Base-by-base conservation (phyloP, 257 asterid species). In the Cruciata laevipes region DNA sequence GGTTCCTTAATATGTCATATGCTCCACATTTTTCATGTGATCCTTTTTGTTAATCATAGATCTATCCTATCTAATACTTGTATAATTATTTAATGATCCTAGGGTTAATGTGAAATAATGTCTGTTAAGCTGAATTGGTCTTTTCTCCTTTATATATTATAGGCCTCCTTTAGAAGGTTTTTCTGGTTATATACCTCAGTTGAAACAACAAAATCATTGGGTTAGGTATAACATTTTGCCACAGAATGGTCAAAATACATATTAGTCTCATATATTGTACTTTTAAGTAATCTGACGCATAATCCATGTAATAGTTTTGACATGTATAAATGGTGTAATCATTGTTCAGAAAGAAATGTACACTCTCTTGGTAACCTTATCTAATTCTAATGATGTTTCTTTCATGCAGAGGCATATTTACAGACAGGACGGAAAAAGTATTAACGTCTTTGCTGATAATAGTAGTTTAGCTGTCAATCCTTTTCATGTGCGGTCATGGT, bases 381-480 rank as follows among this genome's bases (percentile, higher is more conserved):
- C 53, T 32, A 14, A 64, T 57, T 37, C 10, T 65, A 65, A 72
- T 52, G 16, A 12, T 12, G 60, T 69, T 67, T 51, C 55, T 67
- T 69, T 30, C 53, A 33, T 71, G 73, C 95, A 92, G 96, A 86
- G 95, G 76, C 95, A 86, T 76, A 79, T 90, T 69, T 94, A 94
- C 70, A 78, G 83, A 70, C 87, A 77, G 77, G 84, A 81, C 66
- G 89, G 93, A 44, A 88, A 80, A 76, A 80, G 68, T 65, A 76
- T 82, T 16, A 77, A 83, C 56, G 77, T 94, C 77, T 94, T 94
- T 78, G 86, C 99, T 55, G 96, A 87, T 76, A 72, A 74, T 56
- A 84, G 96, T 82, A 88, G 93, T 73, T 87, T 90, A 79, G 88
- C 97, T 20, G 78, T 88, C 70, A 94, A 86, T 79, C 95, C 96